Evolutionary conservation across 2,329 filamentous ascomycete genomes (phyloP).

Genomic region (Colletotrichum spaethianum): DNA sequence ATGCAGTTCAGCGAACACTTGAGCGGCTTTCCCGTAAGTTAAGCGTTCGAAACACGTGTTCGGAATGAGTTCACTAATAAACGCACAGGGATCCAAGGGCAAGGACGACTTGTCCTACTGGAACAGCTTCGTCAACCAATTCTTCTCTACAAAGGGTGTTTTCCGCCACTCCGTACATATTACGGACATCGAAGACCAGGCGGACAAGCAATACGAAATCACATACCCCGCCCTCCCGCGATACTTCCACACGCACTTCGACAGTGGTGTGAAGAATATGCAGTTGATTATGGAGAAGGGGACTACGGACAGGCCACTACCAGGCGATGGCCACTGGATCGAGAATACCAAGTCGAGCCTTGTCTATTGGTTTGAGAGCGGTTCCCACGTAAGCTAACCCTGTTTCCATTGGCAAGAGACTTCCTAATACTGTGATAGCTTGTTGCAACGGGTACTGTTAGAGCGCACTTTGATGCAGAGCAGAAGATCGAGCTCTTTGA

Average conservation of each 20-base stretch:
- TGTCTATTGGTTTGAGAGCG: conserved; percentile 90
- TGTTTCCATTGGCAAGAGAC: neutral
- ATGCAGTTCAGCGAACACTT: conserved; percentile 75
- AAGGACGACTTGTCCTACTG: conserved; percentile 82
- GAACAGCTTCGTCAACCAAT: conserved; percentile 83
- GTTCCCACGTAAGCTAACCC: conserved; percentile 78
- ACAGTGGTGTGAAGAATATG: conserved; percentile 87
- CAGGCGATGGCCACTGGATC: conserved; percentile 78
- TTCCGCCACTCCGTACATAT: conserved; percentile 80
- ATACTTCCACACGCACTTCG: conserved; percentile 92
- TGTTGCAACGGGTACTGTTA: conserved; percentile 82
- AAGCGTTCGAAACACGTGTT: neutral
- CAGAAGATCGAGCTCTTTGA: conserved; percentile 90
- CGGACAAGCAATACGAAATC: conserved; percentile 89
- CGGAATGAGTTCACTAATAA: conserved; percentile 4
- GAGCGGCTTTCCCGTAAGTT: conserved; percentile 68
- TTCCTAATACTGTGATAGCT: conserved; percentile 64
- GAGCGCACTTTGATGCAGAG: conserved; percentile 83
- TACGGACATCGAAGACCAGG: conserved; percentile 67
- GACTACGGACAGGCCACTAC: conserved; percentile 67
- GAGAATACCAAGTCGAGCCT: conserved; percentile 84
- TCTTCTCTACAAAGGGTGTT: conserved; percentile 84
- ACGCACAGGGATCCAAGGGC: conserved; percentile 66
- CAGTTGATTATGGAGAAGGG: conserved; percentile 86
- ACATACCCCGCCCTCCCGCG: conserved; percentile 84